Base-by-base conservation (phyloP, 225 moss, liverwort and hornwort species). In the Asterella californica region DNA sequence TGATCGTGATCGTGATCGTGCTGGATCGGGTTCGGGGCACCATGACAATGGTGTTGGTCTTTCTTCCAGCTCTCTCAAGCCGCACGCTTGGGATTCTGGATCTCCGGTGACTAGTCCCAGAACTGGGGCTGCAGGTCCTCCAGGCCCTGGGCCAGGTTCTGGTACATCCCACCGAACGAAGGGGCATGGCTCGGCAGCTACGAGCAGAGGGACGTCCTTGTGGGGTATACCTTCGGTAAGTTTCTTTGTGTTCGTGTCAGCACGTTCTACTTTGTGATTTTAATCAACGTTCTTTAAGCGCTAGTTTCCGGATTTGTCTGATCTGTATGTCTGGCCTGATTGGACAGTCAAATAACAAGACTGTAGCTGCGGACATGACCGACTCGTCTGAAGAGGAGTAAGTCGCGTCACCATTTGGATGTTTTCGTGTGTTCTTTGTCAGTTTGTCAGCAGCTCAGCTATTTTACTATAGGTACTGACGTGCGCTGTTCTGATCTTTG, bases 141-240 rank as follows among this genome's bases (percentile, higher is more conserved):
- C 87, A 22, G 87, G 82, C 36, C 83, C 85, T 45, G 88, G 88
- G 24, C 86, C 89, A 53, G 90, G 87, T 82, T 84, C 83, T 72
- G 85, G 83, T 80, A 78, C 77, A 82, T 86, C 84, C 81, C 79
- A 76, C 65, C 84, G 77, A 72, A 85, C 33, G 73, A 95, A 86
- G 83, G 90, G 75, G 32, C 91, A 89, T 68, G 87, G 85, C 38
- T 84, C 93, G 10, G 80, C 90, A 80, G 86, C 88, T 36, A 90
- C 81, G 75, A 91, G 85, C 85, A 93, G 91, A 82, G 90, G 91
- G 38, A 87, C 91, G 71, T 90, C 94, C 27, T 76, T 89, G 29
- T 95, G 94, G 94, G 92, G 91, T 37, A 86, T 95, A 27, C 83
- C 89, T 63, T 70, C 88, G 76, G 94, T 95, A 93, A 45, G 75